Conservation (phyloP, 345 rosid genomes). For the Eutrema yunnanense region DNA sequence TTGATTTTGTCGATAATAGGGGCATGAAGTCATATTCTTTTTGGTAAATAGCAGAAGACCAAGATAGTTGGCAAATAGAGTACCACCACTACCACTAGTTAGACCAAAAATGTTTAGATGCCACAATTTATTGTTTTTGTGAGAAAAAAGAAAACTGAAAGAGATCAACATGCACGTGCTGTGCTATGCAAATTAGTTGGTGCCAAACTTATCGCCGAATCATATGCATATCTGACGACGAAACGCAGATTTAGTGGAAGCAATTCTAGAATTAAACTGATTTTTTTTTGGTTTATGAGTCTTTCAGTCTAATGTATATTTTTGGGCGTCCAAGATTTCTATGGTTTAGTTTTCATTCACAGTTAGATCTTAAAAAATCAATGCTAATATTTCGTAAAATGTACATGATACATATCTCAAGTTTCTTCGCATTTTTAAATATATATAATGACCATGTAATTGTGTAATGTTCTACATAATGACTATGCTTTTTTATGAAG, state of each 20-base stretch:
- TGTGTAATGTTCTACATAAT: neutral
- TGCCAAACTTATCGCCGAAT: neutral
- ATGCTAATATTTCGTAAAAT: too few species aligned
- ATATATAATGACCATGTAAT: neutral
- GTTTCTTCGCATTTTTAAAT: neutral
- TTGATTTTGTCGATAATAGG: neutral
- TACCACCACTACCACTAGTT: neutral
- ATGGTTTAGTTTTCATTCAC: neutral
- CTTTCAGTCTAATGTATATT: neutral
- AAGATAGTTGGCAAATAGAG: neutral
- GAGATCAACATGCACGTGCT: neutral
- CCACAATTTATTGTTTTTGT: neutral
- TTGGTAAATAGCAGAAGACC: neutral
- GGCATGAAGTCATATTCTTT: neutral
- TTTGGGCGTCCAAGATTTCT: neutral
- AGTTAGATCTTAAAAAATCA: too few species aligned
- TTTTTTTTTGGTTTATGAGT: neutral
- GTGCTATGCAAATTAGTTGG: neutral
- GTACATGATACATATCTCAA: neutral
- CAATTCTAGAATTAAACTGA: neutral
- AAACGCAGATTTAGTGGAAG: neutral
- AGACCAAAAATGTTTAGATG: neutral
- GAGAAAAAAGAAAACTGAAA: neutral
- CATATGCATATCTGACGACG: neutral
- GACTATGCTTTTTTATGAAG: neutral